phyloP scores from a whole-genome alignment of 768 basidiomycete genomes.

The Phlebiopsis flavidoalba region DNA sequence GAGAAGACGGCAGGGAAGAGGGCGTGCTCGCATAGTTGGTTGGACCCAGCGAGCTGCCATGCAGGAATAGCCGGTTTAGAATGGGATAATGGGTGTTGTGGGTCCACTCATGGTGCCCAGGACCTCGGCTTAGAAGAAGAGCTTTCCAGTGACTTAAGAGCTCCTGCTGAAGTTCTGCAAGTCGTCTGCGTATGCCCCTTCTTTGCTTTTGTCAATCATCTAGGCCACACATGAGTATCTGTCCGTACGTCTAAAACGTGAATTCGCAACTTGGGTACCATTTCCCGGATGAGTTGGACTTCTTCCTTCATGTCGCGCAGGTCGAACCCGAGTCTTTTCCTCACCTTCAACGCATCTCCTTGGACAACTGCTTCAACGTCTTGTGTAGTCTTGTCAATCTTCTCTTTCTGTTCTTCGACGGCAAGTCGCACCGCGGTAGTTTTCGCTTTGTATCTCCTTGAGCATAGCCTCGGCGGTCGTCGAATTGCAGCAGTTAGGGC shows the following conservation, averaged over 20 bases:
- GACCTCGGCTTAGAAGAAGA: constrained; percentile 71
- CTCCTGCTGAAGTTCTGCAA: constrained; percentile 87
- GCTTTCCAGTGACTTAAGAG: constrained; percentile 93
- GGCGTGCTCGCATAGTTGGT: not conserved
- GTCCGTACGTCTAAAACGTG: not conserved
- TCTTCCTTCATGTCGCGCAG: constrained; percentile 91
- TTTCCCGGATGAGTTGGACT: constrained; percentile 82
- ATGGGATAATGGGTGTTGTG: constrained; percentile 43
- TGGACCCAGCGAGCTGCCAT: constrained; percentile 72
- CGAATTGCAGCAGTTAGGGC: constrained; percentile 85
- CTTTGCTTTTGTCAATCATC: constrained; percentile 95
- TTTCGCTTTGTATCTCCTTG: constrained; percentile 74
- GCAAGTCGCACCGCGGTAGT: constrained; percentile 66
- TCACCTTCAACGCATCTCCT: constrained; percentile 86
- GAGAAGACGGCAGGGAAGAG: constrained; percentile 5
- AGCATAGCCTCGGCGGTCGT: constrained; percentile 79
- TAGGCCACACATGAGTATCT: constrained; percentile 26
- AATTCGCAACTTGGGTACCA: constrained; percentile 79
- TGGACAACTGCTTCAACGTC: constrained; percentile 69
- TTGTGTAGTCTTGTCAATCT: constrained; percentile 64
- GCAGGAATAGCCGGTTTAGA: constrained; percentile 77
- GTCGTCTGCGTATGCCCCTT: constrained; percentile 75
- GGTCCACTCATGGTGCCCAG: constrained; percentile 41
- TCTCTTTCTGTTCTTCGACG: constrained; percentile 71
- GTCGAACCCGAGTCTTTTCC: constrained; percentile 75